phyloP scores from a whole-genome alignment of 202 grass and related monocot species.

The Schoenoplectus triqueter region DNA sequence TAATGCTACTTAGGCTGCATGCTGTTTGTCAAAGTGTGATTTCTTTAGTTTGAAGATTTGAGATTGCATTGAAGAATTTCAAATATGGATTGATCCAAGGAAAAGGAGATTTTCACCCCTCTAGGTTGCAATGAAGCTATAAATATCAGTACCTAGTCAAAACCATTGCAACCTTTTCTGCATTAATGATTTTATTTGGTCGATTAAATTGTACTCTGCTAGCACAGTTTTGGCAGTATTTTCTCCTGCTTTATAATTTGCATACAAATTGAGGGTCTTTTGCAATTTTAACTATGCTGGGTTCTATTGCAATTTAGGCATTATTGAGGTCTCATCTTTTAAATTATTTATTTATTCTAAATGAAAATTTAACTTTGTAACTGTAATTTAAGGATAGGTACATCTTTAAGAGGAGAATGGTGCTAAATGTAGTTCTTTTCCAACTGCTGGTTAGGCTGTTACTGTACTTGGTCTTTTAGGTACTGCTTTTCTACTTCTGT shows the following conservation, averaged over 20 bases:
- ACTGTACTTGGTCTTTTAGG: not conserved
- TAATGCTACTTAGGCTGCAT: not conserved
- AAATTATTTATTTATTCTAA: not conserved
- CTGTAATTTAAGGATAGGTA: constrained; percentile 24
- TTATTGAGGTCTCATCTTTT: not conserved
- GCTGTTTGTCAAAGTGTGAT: not conserved
- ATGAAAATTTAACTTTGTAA: not conserved
- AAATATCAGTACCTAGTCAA: not conserved
- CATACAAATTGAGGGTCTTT: no score
- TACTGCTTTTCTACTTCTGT: not conserved
- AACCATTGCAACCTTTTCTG: not conserved
- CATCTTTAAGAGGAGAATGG: constrained; percentile 15
- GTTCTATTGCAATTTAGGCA: no score
- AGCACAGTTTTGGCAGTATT: not conserved
- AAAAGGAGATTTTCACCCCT: not conserved
- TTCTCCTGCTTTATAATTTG: not conserved
- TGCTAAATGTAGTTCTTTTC: constrained; percentile 1
- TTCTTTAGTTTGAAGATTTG: not conserved
- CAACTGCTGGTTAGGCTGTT: not conserved
- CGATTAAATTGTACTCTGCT: not conserved
- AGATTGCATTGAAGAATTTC: not conserved
- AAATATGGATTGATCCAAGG: not conserved
- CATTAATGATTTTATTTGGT: constrained; percentile 19
- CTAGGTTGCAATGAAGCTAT: not conserved
- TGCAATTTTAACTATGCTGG: no score